Percentiles rank a stretch among this genome's conserved stretches.
Evolutionary conservation across 1,284 basidiomycete genomes (phyloP).

Genomic region (Naganishia sp.): DNA sequence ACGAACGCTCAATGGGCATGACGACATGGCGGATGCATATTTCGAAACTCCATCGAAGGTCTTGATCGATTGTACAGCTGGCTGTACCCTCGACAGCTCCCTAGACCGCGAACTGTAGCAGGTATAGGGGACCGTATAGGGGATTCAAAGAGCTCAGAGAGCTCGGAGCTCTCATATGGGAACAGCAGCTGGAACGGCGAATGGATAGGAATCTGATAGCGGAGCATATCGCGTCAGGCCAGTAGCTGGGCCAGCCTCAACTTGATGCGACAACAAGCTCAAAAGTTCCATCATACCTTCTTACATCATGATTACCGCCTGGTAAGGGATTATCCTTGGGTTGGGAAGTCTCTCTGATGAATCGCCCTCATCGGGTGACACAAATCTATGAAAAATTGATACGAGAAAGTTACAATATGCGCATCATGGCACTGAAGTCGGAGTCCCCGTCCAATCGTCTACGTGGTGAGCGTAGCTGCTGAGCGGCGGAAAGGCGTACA

Average conservation of each 20-base stretch:
- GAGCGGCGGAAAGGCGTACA: background rate
- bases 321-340: background rate
- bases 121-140: no score
- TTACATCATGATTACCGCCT: background rate
- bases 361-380: background rate
- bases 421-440: background rate
- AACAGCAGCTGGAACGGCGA: no score
- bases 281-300: background rate
- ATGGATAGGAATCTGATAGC: no score
- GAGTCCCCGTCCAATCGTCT: no score
- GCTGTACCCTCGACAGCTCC: no score
- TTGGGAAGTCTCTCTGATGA: background rate
- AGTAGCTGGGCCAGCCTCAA: no score
- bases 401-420: background rate
- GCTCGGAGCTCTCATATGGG: no score
- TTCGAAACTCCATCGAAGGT: background rate
- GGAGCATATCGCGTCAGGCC: no score
- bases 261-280: no score
- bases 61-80: no score
- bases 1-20: background rate
- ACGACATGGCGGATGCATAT: slow-evolving; percentile 17
- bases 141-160: no score
- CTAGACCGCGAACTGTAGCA: no score
- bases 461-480: background rate
- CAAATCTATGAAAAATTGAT: background rate